Conservation (phyloP, 768 basidiomycete species). For the Tylopilus plumbeoviolaceoides region DNA sequence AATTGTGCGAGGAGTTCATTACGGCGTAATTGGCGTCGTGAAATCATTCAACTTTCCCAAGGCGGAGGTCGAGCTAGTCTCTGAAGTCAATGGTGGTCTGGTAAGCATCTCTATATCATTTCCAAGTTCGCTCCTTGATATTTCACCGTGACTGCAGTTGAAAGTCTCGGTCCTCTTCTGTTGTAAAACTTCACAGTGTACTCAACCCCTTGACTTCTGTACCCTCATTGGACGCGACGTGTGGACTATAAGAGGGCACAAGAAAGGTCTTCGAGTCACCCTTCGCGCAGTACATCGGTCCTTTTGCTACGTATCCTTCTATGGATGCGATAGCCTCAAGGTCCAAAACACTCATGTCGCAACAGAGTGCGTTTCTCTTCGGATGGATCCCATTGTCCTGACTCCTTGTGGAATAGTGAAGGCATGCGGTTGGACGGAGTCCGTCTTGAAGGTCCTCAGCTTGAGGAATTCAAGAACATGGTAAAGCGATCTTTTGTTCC, state of each 20-base stretch:
- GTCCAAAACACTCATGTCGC: too few species aligned
- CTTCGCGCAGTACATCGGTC: not conserved
- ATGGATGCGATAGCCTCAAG: not conserved
- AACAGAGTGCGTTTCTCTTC: too few species aligned
- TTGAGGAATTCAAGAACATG: too few species aligned
- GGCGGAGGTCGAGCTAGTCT: not conserved
- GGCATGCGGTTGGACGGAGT: not conserved
- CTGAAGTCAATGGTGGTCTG: too few species aligned
- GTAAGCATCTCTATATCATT: not conserved
- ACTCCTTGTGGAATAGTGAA: not conserved
- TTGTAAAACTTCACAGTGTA: not conserved
- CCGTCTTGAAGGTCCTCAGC: too few species aligned
- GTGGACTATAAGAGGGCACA: not conserved
- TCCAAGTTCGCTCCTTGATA: not conserved
- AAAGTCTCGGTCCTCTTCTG: not conserved
- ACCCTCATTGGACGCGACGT: not conserved
- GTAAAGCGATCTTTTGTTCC: too few species aligned
- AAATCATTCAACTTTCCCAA: not conserved
- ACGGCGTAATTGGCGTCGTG: not conserved
- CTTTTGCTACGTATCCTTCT: not conserved
- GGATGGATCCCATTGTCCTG: too few species aligned
- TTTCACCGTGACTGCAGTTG: too few species aligned
- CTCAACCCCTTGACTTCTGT: not conserved
- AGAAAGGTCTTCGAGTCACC: too few species aligned
- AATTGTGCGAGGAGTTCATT: not conserved